Conservation (phyloP, 345 rosid genomes). For the rapeseed (Brassica napus) region DNA sequence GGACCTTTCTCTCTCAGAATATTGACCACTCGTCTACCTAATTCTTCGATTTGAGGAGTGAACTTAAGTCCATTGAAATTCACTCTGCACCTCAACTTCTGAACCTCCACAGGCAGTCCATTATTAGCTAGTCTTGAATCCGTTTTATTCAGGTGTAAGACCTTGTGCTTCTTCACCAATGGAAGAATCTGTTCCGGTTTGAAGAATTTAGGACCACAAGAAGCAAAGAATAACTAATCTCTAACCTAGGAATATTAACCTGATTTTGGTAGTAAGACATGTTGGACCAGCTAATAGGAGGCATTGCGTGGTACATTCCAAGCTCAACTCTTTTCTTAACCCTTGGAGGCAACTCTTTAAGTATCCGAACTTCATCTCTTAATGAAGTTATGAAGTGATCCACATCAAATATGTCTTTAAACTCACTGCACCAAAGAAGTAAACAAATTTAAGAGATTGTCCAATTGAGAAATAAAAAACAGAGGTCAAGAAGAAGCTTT, state of each 20-base stretch:
- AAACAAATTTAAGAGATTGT: too few species aligned
- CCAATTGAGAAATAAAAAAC: too few species aligned
- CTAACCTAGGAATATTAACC: constrained; percentile 49
- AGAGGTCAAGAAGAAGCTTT: too few species aligned
- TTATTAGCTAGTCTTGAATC: constrained; percentile 94
- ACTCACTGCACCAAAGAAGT: too few species aligned
- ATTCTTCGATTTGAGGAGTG: constrained; percentile 75
- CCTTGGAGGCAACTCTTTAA: constrained; percentile 81
- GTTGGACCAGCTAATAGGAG: constrained; percentile 95
- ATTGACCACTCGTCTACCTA: constrained; percentile 69
- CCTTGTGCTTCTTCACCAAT: constrained; percentile 74
- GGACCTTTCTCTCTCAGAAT: constrained; percentile 84
- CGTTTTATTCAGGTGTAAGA: constrained; percentile 80
- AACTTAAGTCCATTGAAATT: constrained; percentile 81
- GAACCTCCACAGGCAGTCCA: constrained; percentile 72
- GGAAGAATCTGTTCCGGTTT: constrained; percentile 78
- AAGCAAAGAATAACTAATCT: constrained; percentile 11
- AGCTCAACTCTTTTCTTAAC: constrained; percentile 69
- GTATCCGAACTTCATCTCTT: constrained; percentile 83
- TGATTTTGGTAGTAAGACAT: constrained; percentile 76
- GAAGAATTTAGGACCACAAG: not conserved
- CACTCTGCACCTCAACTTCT: constrained; percentile 87
- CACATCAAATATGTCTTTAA: too few species aligned
- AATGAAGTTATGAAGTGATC: too few species aligned
- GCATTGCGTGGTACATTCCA: constrained; percentile 64